Conservation (phyloP, 768 basidiomycete genomes). For the Auriscalpium microsporum region DNA sequence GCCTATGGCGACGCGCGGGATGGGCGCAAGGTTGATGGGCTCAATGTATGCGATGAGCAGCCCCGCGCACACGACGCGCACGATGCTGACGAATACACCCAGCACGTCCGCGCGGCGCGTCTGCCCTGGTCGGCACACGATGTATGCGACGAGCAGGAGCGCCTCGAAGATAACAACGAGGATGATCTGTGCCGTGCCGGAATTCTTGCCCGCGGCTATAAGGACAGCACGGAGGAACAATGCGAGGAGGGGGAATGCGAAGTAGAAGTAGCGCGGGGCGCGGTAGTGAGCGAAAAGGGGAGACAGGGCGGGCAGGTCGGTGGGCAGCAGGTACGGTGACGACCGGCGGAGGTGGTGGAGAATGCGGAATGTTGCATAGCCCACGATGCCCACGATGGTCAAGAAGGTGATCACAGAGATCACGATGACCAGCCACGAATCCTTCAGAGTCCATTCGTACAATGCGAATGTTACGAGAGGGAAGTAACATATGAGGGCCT, state of each 20-base stretch:
- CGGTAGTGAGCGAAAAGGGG: slow-evolving; percentile 66
- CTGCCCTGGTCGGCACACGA: slow-evolving; percentile 54
- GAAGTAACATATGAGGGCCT: slow-evolving; percentile 52
- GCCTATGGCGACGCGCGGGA: slow-evolving; percentile 77
- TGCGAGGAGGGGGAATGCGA: slow-evolving; percentile 45
- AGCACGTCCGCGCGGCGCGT: slow-evolving; percentile 68
- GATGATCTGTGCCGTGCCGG: slow-evolving; percentile 63
- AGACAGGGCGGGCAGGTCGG: slow-evolving; percentile 35
- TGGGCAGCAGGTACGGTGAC: slow-evolving; percentile 31
- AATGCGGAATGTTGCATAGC: slow-evolving; percentile 40
- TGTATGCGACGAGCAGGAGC: slow-evolving; percentile 41
- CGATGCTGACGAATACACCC: slow-evolving; percentile 53
- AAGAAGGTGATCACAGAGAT: slow-evolving; percentile 68
- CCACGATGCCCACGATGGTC: slow-evolving; percentile 38
- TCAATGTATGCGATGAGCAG: slow-evolving; percentile 74
- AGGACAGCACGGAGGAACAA: slow-evolving; percentile 63
- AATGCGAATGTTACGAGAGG: slow-evolving; percentile 74
- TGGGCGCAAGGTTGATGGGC: slow-evolving; percentile 52
- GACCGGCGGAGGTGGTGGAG: slow-evolving; percentile 37
- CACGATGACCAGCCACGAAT: slow-evolving; percentile 80
- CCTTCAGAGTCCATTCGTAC: slow-evolving; percentile 86
- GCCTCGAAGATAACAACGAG: slow-evolving; percentile 60
- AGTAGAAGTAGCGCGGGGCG: slow-evolving; percentile 58
- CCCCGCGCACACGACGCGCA: slow-evolving; percentile 61
- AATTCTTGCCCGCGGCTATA: slow-evolving; percentile 54